These are phyloP conservation scores for Aspergillus mulundensis DNA, from an alignment of 495 filamentous ascomycete species.

Conservation along the genomic window DNA sequence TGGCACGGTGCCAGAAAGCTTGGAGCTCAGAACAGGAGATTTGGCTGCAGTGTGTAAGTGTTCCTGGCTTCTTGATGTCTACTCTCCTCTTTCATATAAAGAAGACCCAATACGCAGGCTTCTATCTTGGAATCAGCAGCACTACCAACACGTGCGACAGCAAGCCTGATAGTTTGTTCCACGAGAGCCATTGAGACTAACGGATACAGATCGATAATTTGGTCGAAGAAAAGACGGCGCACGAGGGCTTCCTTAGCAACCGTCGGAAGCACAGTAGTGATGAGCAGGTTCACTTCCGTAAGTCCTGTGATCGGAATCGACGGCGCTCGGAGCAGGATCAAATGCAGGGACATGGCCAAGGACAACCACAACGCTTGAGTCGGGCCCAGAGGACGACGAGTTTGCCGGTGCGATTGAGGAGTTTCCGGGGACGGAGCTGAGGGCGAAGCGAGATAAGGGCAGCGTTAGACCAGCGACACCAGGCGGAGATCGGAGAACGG, in stretches of 20 bases:
- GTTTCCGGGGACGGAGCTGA: background rate
- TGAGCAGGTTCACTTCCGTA: conserved; percentile 39
- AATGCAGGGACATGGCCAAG: background rate
- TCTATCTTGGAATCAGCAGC: background rate
- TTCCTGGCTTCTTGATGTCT: background rate
- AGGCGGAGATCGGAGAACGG: background rate
- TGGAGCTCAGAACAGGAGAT: conserved; percentile 45
- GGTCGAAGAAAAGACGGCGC: conserved; percentile 39
- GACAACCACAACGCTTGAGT: background rate
- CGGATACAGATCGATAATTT: conserved; percentile 30
- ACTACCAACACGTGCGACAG: background rate
- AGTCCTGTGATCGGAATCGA: conserved; percentile 34
- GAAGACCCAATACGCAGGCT: background rate
- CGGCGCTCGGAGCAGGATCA: conserved; percentile 21
- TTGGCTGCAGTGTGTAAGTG: conserved; percentile 38
- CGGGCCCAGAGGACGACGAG: conserved; percentile 3
- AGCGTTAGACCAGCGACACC: background rate
- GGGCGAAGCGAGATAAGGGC: background rate
- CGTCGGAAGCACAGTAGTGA: conserved; percentile 37
- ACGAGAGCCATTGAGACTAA: background rate
- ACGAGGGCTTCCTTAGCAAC: conserved; percentile 30
- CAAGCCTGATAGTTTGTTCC: background rate
- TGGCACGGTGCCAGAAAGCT: conserved; percentile 38
- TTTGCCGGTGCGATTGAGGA: conserved; percentile 1
- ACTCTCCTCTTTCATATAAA: background rate